phyloP scores from a whole-genome alignment of 352 stramenopile species.

The Pseudoperonospora humuli region DNA sequence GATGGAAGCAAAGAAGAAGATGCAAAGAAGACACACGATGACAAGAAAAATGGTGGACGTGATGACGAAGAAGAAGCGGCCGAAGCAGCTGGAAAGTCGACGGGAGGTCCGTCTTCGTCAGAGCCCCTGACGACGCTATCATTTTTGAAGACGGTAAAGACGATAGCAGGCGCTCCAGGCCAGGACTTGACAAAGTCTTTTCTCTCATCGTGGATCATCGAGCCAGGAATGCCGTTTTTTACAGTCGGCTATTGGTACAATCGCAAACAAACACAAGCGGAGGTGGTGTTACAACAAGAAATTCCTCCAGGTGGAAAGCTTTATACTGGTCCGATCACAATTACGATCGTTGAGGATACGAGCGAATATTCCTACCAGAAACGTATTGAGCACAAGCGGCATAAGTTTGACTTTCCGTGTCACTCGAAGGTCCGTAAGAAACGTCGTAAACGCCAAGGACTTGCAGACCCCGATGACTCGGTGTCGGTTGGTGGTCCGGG shows the following conservation, averaged over 20 bases:
- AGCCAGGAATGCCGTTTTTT: slow-evolving; percentile 79
- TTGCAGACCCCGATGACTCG: slow-evolving; percentile 71
- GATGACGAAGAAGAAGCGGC: slow-evolving; percentile 33
- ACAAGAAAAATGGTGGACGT: slow-evolving; percentile 21
- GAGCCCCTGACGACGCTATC: slow-evolving; percentile 72
- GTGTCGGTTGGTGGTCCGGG: slow-evolving; percentile 66
- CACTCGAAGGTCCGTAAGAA: slow-evolving; percentile 86
- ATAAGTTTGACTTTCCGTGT: slow-evolving; percentile 84
- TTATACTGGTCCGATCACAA: slow-evolving; percentile 71
- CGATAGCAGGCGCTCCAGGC: slow-evolving; percentile 61
- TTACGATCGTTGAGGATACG: slow-evolving; percentile 83
- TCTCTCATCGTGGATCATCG: slow-evolving; percentile 73
- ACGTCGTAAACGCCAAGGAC: slow-evolving; percentile 69
- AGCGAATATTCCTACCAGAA: slow-evolving; percentile 78
- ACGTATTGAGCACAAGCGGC: slow-evolving; percentile 73
- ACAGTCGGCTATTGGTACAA: slow-evolving; percentile 87
- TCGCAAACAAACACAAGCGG: slow-evolving; percentile 78
- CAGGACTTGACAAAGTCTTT: slow-evolving; percentile 80
- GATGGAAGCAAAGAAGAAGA: slow-evolving; percentile 38
- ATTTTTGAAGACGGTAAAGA: slow-evolving; percentile 76
- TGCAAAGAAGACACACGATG: slow-evolving; percentile 9
- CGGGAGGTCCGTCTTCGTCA: slow-evolving; percentile 7
- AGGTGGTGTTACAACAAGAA: slow-evolving; percentile 79
- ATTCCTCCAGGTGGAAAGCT: slow-evolving; percentile 71
- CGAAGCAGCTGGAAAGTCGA: slow-evolving; percentile 18